A percentile compares a stretch with the other conserved stretches of the same genome.
Conservation (phyloP, 2,329 filamentous ascomycete species). For the Pyricularia pennisetigena region DNA sequence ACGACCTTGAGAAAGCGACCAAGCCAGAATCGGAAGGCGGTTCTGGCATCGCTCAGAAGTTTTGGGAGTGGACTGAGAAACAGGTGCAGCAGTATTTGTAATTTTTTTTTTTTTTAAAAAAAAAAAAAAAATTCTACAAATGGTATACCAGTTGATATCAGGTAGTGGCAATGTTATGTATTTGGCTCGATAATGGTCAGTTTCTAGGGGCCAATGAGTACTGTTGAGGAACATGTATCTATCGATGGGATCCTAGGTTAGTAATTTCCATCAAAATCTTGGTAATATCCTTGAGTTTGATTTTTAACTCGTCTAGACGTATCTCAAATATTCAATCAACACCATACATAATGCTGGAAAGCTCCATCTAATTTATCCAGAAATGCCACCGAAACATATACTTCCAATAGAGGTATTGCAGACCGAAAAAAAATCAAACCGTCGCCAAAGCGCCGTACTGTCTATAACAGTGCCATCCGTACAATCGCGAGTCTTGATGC, state of each 20-base stretch:
- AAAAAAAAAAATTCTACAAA: no score
- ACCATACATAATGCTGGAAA: neutral
- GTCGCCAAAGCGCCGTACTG: neutral
- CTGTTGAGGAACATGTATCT: neutral
- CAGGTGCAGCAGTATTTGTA: conserved; percentile 21
- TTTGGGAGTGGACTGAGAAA: conserved; percentile 31
- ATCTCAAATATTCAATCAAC: neutral
- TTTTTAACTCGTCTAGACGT: neutral
- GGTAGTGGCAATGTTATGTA: neutral
- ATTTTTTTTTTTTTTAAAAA: no score
- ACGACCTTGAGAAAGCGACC: conserved; percentile 18
- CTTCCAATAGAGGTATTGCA: neutral
- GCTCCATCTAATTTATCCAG: neutral
- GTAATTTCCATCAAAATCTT: neutral
- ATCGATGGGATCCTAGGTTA: neutral
- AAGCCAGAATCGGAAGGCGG: conserved; percentile 26
- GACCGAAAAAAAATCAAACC: neutral
- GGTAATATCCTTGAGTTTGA: neutral
- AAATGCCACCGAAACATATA: neutral
- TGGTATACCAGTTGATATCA: no score
- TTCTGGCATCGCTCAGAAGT: conserved; percentile 23
- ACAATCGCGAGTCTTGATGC: neutral
- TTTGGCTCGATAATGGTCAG: neutral
- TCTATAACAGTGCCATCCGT: neutral
- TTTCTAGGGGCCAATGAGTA: no score